Conservation (phyloP, 257 asterid species). For the Leptodermis oblonga region DNA sequence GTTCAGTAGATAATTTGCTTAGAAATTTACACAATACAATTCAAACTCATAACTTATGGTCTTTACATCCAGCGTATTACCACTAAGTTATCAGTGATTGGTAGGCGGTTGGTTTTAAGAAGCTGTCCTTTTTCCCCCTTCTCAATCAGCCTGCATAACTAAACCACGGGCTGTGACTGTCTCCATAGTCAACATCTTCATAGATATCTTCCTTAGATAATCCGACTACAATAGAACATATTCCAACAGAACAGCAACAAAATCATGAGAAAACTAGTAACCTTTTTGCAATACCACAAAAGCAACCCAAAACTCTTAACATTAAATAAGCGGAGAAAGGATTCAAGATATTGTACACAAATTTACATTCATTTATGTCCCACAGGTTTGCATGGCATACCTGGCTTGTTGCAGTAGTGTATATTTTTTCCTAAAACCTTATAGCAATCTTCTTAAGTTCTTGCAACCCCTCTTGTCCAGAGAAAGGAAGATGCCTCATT, state of each 20-base stretch:
- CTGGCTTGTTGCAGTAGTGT: slow-evolving; percentile 75
- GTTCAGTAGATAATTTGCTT: no score
- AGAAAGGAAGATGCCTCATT: slow-evolving; percentile 85
- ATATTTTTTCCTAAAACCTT: slow-evolving; percentile 82
- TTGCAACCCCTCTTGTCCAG: slow-evolving; percentile 73
- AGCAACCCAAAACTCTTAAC: not conserved
- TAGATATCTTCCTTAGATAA: slow-evolving; percentile 73
- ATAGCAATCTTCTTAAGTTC: slow-evolving; percentile 83
- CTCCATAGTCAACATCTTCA: slow-evolving; percentile 86
- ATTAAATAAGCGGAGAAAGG: not conserved
- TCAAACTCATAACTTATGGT: no score
- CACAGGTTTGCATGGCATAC: slow-evolving; percentile 24
- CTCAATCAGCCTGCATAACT: no score
- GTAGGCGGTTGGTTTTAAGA: no score
- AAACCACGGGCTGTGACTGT: slow-evolving; percentile 51
- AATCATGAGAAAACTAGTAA: not conserved
- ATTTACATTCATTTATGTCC: not conserved
- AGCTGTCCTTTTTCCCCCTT: no score
- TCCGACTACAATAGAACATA: slow-evolving; percentile 59
- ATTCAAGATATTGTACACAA: not conserved
- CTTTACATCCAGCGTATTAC: no score
- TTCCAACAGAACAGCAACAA: no score
- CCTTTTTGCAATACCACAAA: not conserved
- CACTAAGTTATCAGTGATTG: no score
- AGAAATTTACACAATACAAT: no score